These are phyloP conservation scores for Bipolaris zeicola DNA, from an alignment of 2,329 filamentous ascomycete species.

Conservation along the genomic window DNA sequence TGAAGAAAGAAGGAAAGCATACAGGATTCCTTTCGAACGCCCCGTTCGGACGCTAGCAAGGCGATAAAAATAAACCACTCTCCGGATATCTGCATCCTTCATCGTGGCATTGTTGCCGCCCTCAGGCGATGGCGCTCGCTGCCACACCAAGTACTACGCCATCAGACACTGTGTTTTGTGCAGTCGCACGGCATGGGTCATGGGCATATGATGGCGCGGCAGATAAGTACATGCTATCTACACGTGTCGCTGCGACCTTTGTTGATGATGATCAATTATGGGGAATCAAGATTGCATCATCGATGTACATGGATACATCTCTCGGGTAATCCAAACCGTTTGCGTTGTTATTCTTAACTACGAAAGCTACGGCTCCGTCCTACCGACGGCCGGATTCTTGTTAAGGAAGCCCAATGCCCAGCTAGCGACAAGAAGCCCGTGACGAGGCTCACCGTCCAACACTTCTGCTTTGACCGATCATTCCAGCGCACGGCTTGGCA, in stretches of 20 bases:
- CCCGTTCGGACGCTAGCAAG: not conserved
- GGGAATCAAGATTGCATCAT: slow-evolving; percentile 1
- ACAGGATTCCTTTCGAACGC: not conserved
- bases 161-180: slow-evolving; percentile 2
- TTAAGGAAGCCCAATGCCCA: not conserved
- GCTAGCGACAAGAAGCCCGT: not conserved
- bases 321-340: not conserved
- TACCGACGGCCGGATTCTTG: not conserved
- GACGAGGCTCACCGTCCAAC: not conserved
- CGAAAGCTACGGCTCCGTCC: not conserved
- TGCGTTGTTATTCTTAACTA: not conserved
- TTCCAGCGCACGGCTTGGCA: not conserved
- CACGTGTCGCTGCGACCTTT: not conserved
- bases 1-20: not conserved
- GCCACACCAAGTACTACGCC: slow-evolving; percentile 1
- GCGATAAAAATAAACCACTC: slow-evolving; percentile 1
- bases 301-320: not conserved
- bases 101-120: not conserved
- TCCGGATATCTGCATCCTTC: not conserved
- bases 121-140: slow-evolving; percentile 2
- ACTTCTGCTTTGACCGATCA: not conserved
- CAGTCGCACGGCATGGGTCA: slow-evolving; percentile 1
- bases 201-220: not conserved
- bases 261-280: slow-evolving; percentile 1
- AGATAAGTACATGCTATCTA: not conserved